These are phyloP conservation scores for Cryptococcus sp. DNA, from an alignment of 1,284 basidiomycete genomes.

Conservation along the genomic window DNA sequence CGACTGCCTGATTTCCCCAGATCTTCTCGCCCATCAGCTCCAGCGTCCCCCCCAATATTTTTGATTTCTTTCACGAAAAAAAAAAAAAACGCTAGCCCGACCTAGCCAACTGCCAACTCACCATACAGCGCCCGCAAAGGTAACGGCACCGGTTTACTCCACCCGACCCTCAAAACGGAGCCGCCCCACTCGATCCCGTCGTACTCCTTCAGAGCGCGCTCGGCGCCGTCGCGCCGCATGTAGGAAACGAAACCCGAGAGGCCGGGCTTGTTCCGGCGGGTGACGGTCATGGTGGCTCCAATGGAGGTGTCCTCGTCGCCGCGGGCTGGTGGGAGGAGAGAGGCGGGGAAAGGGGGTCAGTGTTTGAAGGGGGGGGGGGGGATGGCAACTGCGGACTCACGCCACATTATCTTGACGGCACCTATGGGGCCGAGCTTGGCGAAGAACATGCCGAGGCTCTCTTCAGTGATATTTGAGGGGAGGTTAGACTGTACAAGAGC, in stretches of 20 bases:
- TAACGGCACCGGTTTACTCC: constrained; percentile 91
- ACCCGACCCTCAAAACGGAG: constrained; percentile 75
- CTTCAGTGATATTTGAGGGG: constrained; percentile 75
- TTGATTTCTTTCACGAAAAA: constrained; percentile 20
- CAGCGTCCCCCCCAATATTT: neutral
- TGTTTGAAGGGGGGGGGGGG: constrained; percentile 53
- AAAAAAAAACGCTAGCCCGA: too few species aligned
- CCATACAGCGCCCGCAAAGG: constrained; percentile 75
- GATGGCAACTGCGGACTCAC: constrained; percentile 60
- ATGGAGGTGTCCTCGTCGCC: constrained; percentile 38
- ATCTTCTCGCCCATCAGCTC: constrained; percentile 2
- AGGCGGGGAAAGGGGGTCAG: too few species aligned
- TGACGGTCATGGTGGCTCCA: constrained; percentile 68
- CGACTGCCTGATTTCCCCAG: constrained; percentile 12
- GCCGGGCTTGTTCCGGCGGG: constrained; percentile 64
- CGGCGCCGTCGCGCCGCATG: constrained; percentile 88
- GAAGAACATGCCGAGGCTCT: constrained; percentile 79
- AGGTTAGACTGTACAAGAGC: constrained; percentile 57
- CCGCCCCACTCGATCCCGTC: constrained; percentile 93
- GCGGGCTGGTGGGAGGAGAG: constrained; percentile 24
- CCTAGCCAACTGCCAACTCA: constrained; percentile 50
- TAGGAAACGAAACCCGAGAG: constrained; percentile 93
- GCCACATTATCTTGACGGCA: constrained; percentile 89
- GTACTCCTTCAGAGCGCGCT: constrained; percentile 75
- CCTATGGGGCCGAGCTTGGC: constrained; percentile 57